Evolutionary conservation across 1,284 basidiomycete species (phyloP).

Genomic region (Coriolopsis trogii): DNA sequence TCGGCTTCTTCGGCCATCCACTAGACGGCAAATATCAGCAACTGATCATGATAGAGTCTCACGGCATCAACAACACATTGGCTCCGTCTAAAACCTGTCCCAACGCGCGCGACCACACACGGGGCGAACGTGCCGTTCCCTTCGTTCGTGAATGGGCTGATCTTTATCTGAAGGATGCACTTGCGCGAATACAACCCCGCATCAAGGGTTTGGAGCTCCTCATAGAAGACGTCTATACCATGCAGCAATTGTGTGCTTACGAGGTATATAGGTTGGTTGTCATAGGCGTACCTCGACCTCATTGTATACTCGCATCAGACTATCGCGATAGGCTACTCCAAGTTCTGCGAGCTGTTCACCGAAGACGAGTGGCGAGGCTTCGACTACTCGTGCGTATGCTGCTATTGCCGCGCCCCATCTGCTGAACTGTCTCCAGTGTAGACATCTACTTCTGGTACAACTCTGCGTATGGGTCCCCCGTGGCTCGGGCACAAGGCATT

Average conservation of each 20-base stretch:
- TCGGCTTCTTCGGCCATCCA: conserved; percentile 88
- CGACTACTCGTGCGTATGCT: conserved; percentile 68
- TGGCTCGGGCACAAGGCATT: conserved; percentile 78
- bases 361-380: conserved; percentile 90
- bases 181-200: conserved; percentile 58
- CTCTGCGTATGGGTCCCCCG: conserved; percentile 80
- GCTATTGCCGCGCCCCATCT: not conserved
- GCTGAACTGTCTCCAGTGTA: conserved; percentile 29
- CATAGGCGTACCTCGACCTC: not conserved
- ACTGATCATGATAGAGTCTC: conserved; percentile 78
- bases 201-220: conserved; percentile 67
- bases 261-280: conserved; percentile 53
- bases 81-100: conserved; percentile 76
- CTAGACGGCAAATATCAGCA: conserved; percentile 80
- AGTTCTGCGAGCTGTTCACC: conserved; percentile 90
- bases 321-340: conserved; percentile 86
- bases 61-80: conserved; percentile 79
- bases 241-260: conserved; percentile 85
- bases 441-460: conserved; percentile 55
- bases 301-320: conserved; percentile 53
- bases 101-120: conserved; percentile 52
- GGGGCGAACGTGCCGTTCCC: conserved; percentile 55
- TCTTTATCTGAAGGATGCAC: conserved; percentile 72
- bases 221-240: conserved; percentile 70
- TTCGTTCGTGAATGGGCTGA: conserved; percentile 68